phyloP scores from a whole-genome alignment of 1,284 basidiomycete species.

The Moesziomyces aphidis region DNA sequence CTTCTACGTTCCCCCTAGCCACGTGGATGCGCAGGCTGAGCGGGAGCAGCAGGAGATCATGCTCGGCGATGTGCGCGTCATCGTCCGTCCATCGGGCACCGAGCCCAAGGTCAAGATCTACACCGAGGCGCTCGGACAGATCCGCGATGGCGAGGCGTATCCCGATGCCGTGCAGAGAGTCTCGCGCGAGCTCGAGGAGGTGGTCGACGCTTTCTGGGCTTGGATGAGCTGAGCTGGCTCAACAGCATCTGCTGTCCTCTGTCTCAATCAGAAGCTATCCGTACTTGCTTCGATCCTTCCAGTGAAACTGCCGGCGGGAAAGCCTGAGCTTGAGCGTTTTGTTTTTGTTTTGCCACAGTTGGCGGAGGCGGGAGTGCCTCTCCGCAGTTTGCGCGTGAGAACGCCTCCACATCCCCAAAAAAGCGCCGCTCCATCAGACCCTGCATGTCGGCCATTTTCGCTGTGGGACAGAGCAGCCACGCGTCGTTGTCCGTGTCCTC shows the following conservation, averaged over 20 bases:
- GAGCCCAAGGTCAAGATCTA: constrained; percentile 64
- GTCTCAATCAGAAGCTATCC: background rate
- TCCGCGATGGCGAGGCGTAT: constrained; percentile 42
- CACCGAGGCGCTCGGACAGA: constrained; percentile 52
- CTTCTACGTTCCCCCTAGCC: constrained; percentile 51
- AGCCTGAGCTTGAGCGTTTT: background rate
- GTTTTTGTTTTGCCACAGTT: background rate
- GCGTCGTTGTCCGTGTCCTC: background rate
- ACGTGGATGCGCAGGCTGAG: constrained; percentile 15
- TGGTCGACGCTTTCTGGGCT: constrained; percentile 53
- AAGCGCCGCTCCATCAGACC: background rate
- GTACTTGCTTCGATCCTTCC: background rate
- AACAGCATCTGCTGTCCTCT: background rate
- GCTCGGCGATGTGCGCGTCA: constrained; percentile 55
- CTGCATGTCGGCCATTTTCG: background rate
- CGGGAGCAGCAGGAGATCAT: constrained; percentile 46
- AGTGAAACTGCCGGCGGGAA: too few species aligned
- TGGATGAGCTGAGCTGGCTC: constrained; percentile 44
- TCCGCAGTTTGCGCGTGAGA: constrained; percentile 21
- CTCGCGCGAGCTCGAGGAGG: constrained; percentile 34
- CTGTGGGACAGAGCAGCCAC: background rate
- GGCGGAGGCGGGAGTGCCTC: background rate
- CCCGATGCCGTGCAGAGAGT: constrained; percentile 40
- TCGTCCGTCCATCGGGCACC: constrained; percentile 58
- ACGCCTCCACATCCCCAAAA: constrained; percentile 8